These are phyloP conservation scores for Rhizomucor miehei DNA, from an alignment of 371 early-diverging fungal genomes.

Conservation along the genomic window DNA sequence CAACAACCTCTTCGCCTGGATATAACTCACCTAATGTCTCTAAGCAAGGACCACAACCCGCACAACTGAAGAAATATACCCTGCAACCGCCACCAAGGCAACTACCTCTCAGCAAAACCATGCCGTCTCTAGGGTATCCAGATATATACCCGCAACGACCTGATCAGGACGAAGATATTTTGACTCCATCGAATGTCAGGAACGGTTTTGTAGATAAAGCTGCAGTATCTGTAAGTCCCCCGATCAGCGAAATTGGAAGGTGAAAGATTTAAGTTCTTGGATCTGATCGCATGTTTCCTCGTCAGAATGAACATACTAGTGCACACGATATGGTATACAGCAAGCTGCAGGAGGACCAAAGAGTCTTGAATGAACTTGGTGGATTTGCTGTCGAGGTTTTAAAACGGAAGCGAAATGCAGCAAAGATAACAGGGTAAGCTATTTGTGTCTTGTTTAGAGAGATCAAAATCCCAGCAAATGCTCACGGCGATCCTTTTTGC, in stretches of 20 bases:
- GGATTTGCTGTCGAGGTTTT: constrained; percentile 59
- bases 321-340: constrained; percentile 52
- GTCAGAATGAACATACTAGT: constrained; percentile 48
- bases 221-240: constrained; percentile 39
- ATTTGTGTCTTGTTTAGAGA: too few species aligned
- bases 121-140: constrained; percentile 57
- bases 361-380: constrained; percentile 49
- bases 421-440: constrained; percentile 51
- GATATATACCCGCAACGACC: constrained; percentile 66
- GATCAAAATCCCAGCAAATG: neutral
- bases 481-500: neutral
- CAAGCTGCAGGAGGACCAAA: constrained; percentile 50
- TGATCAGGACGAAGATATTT: constrained; percentile 59
- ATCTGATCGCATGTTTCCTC: neutral
- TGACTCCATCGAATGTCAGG: constrained; percentile 69
- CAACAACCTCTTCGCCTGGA: constrained; percentile 46
- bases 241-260: neutral
- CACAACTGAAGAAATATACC: constrained; percentile 47
- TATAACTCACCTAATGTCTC: constrained; percentile 41
- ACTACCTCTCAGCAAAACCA: constrained; percentile 44
- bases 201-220: constrained; percentile 65
- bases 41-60: constrained; percentile 17
- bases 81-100: constrained; percentile 47
- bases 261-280: too few species aligned
- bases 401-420: constrained; percentile 49